Conservation (phyloP, 495 filamentous ascomycete species). For the Rostrohypoxylon terebratum region DNA sequence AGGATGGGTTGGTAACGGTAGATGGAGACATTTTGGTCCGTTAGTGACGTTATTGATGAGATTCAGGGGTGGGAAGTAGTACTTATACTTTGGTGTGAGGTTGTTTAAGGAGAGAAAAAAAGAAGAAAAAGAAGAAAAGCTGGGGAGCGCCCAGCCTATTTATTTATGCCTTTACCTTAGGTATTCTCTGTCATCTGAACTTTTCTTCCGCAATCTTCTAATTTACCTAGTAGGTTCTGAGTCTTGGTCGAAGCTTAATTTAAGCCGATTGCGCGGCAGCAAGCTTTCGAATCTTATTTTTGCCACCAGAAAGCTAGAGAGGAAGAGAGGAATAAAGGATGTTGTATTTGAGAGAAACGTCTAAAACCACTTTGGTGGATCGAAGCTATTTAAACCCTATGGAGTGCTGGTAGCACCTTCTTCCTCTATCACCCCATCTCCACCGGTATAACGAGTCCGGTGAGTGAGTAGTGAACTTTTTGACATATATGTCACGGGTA, state of each 20-base stretch:
- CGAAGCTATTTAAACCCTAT: too few relatives aligned
- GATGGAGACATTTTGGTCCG: slow-evolving; percentile 4
- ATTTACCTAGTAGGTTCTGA: background rate
- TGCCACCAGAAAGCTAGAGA: too few relatives aligned
- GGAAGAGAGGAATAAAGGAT: too few relatives aligned
- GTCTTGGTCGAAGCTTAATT: background rate
- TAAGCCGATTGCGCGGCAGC: background rate
- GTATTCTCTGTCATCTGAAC: too few relatives aligned
- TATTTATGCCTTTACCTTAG: too few relatives aligned
- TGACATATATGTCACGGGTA: background rate
- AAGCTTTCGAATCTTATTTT: background rate
- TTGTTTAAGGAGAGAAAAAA: background rate
- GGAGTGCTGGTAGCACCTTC: too few relatives aligned
- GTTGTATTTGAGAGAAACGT: too few relatives aligned
- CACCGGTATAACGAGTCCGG: too few relatives aligned
- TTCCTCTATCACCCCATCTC: too few relatives aligned
- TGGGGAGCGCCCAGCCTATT: background rate
- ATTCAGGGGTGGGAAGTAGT: background rate
- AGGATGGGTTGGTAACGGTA: background rate
- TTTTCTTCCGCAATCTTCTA: background rate
- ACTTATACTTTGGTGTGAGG: background rate
- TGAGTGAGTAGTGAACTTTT: background rate
- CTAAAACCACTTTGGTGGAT: too few relatives aligned
- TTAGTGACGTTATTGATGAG: slow-evolving; percentile 1
- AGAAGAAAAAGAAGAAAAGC: background rate